Conservation (phyloP, 2,329 filamentous ascomycete genomes). For the Cercospora sesami region DNA sequence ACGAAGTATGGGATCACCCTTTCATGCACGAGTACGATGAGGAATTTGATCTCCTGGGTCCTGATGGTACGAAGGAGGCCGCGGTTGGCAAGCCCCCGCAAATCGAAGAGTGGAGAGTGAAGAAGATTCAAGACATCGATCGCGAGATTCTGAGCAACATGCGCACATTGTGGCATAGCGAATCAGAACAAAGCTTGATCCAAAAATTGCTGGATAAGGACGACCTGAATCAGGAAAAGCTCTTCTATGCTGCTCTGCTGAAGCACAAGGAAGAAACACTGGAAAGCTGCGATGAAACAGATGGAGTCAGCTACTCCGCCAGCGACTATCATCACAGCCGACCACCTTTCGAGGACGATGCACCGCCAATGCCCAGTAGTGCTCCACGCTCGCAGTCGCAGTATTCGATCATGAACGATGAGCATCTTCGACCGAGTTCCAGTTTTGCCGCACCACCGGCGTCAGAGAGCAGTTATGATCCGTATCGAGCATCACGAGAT, state of each 20-base stretch:
- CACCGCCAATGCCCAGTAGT: constrained; percentile 40
- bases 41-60: constrained; percentile 66
- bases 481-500: constrained; percentile 70
- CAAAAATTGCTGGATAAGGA: constrained; percentile 58
- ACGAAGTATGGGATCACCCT: constrained; percentile 81
- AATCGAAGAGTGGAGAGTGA: constrained; percentile 63
- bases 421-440: constrained; percentile 50
- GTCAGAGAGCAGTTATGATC: constrained; percentile 72
- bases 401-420: constrained; percentile 58
- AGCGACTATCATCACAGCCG: constrained; percentile 85
- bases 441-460: constrained; percentile 54
- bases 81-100: constrained; percentile 56
- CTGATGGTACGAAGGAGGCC: constrained; percentile 51
- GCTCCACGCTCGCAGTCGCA: constrained; percentile 54
- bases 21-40: constrained; percentile 78
- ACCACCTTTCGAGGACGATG: constrained; percentile 38
- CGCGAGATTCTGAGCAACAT: constrained; percentile 80
- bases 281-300: constrained; percentile 76
- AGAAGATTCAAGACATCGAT: constrained; percentile 69
- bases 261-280: constrained; percentile 81
- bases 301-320: constrained; percentile 70
- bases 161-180: constrained; percentile 86
- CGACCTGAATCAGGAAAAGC: constrained; percentile 77
- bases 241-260: constrained; percentile 83
- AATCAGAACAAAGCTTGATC: constrained; percentile 69